Percentiles rank a stretch among this genome's conserved stretches.
Evolutionary conservation across 352 stramenopile species (phyloP).

Genomic region (Phytophthora agathidicida): DNA sequence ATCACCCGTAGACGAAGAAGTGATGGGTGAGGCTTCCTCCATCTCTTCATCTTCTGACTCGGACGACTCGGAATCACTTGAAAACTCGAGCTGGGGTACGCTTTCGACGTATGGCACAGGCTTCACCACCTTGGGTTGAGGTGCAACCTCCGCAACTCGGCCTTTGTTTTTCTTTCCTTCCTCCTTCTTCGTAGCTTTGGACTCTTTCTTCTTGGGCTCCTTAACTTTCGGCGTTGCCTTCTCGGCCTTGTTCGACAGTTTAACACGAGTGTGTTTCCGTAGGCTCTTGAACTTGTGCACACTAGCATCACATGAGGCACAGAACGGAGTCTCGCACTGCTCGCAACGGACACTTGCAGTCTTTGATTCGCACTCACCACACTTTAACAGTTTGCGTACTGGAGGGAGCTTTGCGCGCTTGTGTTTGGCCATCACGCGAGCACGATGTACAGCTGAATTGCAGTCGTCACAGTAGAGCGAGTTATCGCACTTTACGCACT

Average conservation of each 20-base stretch:
- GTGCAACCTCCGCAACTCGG: neutral
- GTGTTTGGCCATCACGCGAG: constrained; percentile 73
- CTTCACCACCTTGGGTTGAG: constrained; percentile 8
- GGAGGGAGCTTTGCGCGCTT: constrained; percentile 45
- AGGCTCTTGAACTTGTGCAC: constrained; percentile 83
- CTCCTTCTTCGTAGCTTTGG: constrained; percentile 8
- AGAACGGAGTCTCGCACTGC: constrained; percentile 69
- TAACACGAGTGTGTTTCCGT: constrained; percentile 46
- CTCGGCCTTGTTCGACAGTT: constrained; percentile 2
- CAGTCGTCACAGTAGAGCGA: constrained; percentile 71
- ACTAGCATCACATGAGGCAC: constrained; percentile 54
- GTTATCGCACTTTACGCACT: constrained; percentile 63
- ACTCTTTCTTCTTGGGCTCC: constrained; percentile 1
- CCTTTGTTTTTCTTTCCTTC: constrained; percentile 24
- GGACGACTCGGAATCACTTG: constrained; percentile 46
- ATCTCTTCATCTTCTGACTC: constrained; percentile 38
- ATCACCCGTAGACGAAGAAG: constrained; percentile 1
- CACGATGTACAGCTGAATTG: constrained; percentile 55
- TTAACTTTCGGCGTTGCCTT: constrained; percentile 26
- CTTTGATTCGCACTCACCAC: constrained; percentile 58
- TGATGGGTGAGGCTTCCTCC: constrained; percentile 3
- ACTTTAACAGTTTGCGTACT: constrained; percentile 34
- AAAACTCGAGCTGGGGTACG: constrained; percentile 61
- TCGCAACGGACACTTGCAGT: constrained; percentile 49
- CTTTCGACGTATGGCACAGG: constrained; percentile 56